A percentile compares a stretch with the other conserved stretches of the same genome.
phyloP scores from a whole-genome alignment of 352 stramenopile species.

The Phytophthora palmivora region DNA sequence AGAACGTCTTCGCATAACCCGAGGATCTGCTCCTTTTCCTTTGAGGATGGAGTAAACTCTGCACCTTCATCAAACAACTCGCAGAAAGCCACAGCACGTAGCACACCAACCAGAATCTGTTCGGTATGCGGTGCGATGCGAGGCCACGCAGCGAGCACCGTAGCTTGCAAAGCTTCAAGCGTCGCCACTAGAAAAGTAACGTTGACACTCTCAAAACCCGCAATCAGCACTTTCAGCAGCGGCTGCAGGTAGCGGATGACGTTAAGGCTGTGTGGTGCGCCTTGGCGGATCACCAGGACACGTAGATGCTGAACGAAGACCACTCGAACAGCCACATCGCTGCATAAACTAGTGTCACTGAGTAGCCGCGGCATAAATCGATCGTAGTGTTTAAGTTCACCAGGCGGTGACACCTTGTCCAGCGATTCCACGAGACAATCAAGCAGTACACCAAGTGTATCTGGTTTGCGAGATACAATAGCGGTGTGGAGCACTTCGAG shows the following conservation, averaged over 20 bases:
- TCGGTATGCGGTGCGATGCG: constrained; percentile 76
- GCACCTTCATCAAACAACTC: constrained; percentile 59
- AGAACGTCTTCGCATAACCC: constrained; percentile 45
- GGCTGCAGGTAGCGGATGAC: constrained; percentile 80
- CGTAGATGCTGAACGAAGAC: constrained; percentile 69
- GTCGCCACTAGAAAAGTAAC: constrained; percentile 55
- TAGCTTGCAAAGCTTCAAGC: constrained; percentile 62
- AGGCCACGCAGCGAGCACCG: constrained; percentile 67
- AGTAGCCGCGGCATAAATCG: constrained; percentile 72
- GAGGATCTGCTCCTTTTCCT: constrained; percentile 44
- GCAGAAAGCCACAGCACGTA: constrained; percentile 74
- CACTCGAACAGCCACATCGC: constrained; percentile 59
- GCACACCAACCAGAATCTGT: constrained; percentile 68
- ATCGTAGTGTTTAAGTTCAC: constrained; percentile 73
- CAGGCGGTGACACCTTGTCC: constrained; percentile 64
- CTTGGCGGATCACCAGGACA: constrained; percentile 52
- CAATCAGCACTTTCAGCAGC: constrained; percentile 76
- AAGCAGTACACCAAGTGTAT: constrained; percentile 65
- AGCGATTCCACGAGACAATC: constrained; percentile 63
- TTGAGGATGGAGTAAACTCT: constrained; percentile 29
- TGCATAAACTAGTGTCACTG: constrained; percentile 65
- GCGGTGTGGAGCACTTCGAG: constrained; percentile 74
- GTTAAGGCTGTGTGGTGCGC: constrained; percentile 73
- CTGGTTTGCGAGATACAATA: constrained; percentile 64
- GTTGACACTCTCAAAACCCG: constrained; percentile 74